Percentiles rank a stretch among this genome's conserved stretches.
phyloP scores from a whole-genome alignment of 148 eudicot species.

The Drosera capensis region DNA sequence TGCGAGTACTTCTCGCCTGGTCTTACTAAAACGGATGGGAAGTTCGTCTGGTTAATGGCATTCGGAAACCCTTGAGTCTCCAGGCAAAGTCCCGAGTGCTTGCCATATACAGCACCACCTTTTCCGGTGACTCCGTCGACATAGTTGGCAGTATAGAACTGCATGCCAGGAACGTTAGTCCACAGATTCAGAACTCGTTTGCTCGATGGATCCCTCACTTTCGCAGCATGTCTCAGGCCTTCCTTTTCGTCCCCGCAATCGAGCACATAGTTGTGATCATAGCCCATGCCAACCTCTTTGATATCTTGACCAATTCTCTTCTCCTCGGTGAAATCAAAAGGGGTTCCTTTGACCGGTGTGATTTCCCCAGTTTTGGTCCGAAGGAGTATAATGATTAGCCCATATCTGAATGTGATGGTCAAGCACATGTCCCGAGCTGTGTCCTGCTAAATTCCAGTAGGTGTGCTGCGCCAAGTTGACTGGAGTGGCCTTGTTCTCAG shows the following conservation, averaged over 20 bases:
- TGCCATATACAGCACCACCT: conserved; percentile 65
- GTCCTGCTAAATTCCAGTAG: conserved; percentile 87
- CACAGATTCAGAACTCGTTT: conserved; percentile 48
- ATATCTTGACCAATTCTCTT: conserved; percentile 34
- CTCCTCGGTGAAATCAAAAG: conserved; percentile 51
- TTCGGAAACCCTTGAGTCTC: conserved; percentile 96
- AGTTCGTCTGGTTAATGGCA: conserved; percentile 64
- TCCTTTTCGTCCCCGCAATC: conserved; percentile 10
- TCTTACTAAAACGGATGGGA: conserved; percentile 59
- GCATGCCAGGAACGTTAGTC: conserved; percentile 54
- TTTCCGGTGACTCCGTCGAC: conserved; percentile 75
- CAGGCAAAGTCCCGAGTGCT: conserved; percentile 66
- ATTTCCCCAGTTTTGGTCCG: conserved; percentile 40
- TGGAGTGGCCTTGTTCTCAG: conserved; percentile 71
- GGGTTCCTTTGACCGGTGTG: conserved; percentile 42
- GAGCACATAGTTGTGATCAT: conserved; percentile 62
- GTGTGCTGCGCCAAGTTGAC: conserved; percentile 71
- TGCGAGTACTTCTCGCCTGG: conserved; percentile 78
- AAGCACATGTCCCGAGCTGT: conserved; percentile 44
- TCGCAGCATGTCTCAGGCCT: conserved; percentile 13
- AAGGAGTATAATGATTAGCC: conserved; percentile 54
- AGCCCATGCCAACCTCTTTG: conserved; percentile 26
- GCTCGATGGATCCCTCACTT: conserved; percentile 25
- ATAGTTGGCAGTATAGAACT: conserved; percentile 78
- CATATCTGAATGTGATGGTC: conserved; percentile 42